These are phyloP conservation scores for Teunomyces stri DNA, from an alignment of 805 yeast species.

Conservation along the genomic window DNA sequence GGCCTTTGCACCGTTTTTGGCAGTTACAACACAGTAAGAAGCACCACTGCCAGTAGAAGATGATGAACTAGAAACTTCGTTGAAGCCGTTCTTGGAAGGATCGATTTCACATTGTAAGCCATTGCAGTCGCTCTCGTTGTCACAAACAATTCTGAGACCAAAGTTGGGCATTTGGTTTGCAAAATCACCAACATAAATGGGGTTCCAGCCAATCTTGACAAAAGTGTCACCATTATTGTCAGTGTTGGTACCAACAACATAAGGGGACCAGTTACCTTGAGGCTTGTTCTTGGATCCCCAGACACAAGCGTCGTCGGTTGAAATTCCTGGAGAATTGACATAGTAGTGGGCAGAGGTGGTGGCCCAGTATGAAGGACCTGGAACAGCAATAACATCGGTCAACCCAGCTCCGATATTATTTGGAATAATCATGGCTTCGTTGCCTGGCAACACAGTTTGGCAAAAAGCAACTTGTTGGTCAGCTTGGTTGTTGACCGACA, in stretches of 20 bases:
- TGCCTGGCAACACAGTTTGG: constrained; percentile 92
- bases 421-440: constrained; percentile 92
- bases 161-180: constrained; percentile 54
- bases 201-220: constrained; percentile 90
- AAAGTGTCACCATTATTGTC: constrained; percentile 67
- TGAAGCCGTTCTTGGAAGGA: constrained; percentile 61
- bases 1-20: constrained; percentile 59
- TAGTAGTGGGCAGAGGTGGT: constrained; percentile 84
- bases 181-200: constrained; percentile 71
- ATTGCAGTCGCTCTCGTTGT: constrained; percentile 61
- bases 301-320: constrained; percentile 70
- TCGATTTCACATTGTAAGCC: constrained; percentile 85
- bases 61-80: constrained; percentile 46
- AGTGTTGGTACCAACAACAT: constrained; percentile 88
- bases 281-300: constrained; percentile 77
- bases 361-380: constrained; percentile 83
- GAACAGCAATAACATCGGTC: constrained; percentile 69
- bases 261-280: constrained; percentile 90
- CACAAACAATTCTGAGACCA: constrained; percentile 75
- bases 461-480: constrained; percentile 72
- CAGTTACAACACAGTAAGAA: constrained; percentile 83
- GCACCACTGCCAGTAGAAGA: constrained; percentile 55
- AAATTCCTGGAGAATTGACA: constrained; percentile 79
- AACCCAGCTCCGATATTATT: constrained; percentile 56
- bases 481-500: constrained; percentile 59